phyloP scores from a whole-genome alignment of 257 asterid genomes.

The Avicennia marina region DNA sequence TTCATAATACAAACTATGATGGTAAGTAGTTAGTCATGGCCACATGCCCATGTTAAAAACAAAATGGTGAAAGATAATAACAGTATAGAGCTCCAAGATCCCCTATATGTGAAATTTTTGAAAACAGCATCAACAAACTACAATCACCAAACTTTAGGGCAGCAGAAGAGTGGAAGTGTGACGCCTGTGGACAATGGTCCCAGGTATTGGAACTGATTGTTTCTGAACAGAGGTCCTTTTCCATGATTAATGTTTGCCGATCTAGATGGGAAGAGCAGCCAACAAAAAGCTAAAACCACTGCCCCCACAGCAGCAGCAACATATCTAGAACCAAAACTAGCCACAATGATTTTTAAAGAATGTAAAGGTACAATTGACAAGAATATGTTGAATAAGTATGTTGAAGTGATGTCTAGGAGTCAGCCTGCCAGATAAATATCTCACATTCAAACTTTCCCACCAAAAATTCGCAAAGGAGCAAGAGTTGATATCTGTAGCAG shows the following conservation, averaged over 20 bases:
- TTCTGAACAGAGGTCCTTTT: neutral
- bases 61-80: neutral
- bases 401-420: no score
- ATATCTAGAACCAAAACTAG: neutral
- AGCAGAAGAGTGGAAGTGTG: neutral
- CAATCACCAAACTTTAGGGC: neutral
- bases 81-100: neutral
- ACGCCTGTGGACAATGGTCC: neutral
- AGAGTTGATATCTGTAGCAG: no score
- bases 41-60: neutral
- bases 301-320: neutral
- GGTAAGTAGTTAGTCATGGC: neutral
- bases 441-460: no score
- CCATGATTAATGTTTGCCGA: neutral
- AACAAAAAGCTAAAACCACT: neutral
- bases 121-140: neutral
- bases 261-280: neutral
- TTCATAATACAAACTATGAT: no score
- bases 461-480: no score
- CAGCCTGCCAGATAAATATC: no score
- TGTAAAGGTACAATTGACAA: no score
- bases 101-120: neutral
- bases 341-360: no score
- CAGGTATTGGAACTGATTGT: neutral
- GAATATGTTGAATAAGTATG: no score